Conservation (phyloP, 305 asterid species). For the Solanum hybrid region DNA sequence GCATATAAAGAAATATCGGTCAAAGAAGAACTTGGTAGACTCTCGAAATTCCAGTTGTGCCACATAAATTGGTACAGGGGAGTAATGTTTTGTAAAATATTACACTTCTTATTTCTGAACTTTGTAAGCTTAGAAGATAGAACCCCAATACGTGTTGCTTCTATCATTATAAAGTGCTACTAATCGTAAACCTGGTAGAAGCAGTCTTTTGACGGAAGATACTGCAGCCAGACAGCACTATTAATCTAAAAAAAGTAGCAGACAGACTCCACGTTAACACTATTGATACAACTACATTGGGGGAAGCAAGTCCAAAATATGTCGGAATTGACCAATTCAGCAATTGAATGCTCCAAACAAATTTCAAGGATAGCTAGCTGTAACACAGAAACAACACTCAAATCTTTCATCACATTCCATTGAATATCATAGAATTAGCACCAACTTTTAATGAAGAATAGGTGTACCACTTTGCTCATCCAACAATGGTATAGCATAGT, state of each 20-base stretch:
- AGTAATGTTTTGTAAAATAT: neutral
- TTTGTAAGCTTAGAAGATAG: neutral
- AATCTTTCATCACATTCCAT: neutral
- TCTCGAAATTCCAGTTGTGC: neutral
- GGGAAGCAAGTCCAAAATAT: neutral
- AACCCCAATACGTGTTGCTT: neutral
- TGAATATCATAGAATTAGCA: neutral
- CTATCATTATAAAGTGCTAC: neutral
- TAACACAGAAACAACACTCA: neutral
- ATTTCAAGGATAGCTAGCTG: neutral
- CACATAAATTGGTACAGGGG: neutral
- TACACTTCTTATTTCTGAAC: neutral
- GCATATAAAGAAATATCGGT: neutral
- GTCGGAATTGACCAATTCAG: neutral
- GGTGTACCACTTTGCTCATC: neutral
- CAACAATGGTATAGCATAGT: neutral
- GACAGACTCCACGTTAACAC: neutral
- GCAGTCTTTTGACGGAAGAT: neutral
- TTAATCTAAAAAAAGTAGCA: neutral
- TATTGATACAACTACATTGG: neutral
- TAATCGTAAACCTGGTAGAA: neutral
- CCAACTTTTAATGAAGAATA: neutral
- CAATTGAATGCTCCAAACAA: neutral
- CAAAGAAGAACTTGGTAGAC: neutral
- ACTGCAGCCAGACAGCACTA: neutral